Evolutionary conservation across 129 eudicot species (phyloP), one percentile per base, ranked within the genome.

Genomic region (Chrysanthemum lavandulifolium): DNA sequence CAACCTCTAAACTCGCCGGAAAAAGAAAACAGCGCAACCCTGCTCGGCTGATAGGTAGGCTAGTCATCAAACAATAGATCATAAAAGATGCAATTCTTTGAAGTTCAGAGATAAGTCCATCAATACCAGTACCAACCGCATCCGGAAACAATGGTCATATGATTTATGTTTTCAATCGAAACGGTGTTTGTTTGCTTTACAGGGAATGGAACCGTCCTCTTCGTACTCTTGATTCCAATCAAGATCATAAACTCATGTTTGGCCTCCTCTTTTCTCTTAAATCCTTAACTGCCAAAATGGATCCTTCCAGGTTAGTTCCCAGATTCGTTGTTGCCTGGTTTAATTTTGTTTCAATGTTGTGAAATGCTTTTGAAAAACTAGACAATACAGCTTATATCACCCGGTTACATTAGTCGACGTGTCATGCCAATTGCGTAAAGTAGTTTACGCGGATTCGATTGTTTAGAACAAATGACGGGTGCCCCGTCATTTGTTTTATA

Each of bases 171-270:
- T 95, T 95, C 88, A 90, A 95, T 70, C 78, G 99, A 33, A 95
- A 95, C 21, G 99, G 99, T 3, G 72, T 90, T 13, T 95, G 98
- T 73, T 75, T 93, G 80, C 96, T 93, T 53, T 93, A 93, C 85
- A 86, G 97, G 82, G 98, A 93, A 71, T 93, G 98, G 97, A 89
- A 93, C 74, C 98, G 98, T 1, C 95, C 96, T 6, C 97, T 89
- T 65, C 92, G 85, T 43, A 93, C 98, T 59, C 88, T 93, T 25
- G 81, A 80, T 67, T 51, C 91, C 23, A 94, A 84, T 59, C 99
- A 95, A 72, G 99, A 95, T 72, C 93, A 95, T 67, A 95, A 95
- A 82, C 96, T 90, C 79, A 95, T 95, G 99, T 90, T 90, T 49
- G 97, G 96, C 51, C 86, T 90, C 31, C 96, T 90, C 54, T 90